Percentiles rank a stretch among this genome's conserved stretches.
These are phyloP conservation scores for Astragalus membranaceus DNA, from an alignment of 306 rosid species.

Conservation along the genomic window DNA sequence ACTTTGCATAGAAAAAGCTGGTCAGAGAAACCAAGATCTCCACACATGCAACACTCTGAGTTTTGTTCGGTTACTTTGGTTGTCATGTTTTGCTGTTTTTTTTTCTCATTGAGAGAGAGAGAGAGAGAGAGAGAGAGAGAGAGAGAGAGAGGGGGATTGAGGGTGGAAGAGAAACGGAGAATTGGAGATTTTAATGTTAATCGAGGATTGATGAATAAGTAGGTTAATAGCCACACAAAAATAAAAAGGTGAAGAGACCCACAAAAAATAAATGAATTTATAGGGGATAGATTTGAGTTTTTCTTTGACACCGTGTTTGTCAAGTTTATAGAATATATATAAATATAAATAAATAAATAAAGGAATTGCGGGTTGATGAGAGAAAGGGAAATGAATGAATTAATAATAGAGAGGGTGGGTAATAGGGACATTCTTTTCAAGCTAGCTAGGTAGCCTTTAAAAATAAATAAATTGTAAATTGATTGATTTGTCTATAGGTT, in stretches of 20 bases:
- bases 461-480: no score
- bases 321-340: constrained; percentile 22
- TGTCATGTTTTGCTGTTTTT: constrained; percentile 29
- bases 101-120: constrained; percentile 27
- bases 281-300: neutral
- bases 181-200: neutral
- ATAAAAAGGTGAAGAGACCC: constrained; percentile 22
- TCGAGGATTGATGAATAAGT: neutral
- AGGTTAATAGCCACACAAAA: constrained; percentile 32
- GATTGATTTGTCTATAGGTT: no score
- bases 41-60: constrained; percentile 96
- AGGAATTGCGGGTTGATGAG: neutral
- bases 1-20: constrained; percentile 78
- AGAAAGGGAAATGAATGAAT: neutral
- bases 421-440: neutral
- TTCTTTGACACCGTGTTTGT: constrained; percentile 38
- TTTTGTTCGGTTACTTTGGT: constrained; percentile 26
- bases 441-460: neutral
- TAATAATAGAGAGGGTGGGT: neutral
- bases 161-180: neutral
- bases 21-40: constrained; percentile 80
- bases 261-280: constrained; percentile 16
- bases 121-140: constrained; percentile 19
- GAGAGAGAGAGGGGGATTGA: neutral
- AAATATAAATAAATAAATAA: no score